Percentiles rank a stretch among this genome's conserved stretches.
These are phyloP conservation scores for Cryphonectria parasitica DNA, from an alignment of 2,329 filamentous ascomycete species.

Conservation along the genomic window DNA sequence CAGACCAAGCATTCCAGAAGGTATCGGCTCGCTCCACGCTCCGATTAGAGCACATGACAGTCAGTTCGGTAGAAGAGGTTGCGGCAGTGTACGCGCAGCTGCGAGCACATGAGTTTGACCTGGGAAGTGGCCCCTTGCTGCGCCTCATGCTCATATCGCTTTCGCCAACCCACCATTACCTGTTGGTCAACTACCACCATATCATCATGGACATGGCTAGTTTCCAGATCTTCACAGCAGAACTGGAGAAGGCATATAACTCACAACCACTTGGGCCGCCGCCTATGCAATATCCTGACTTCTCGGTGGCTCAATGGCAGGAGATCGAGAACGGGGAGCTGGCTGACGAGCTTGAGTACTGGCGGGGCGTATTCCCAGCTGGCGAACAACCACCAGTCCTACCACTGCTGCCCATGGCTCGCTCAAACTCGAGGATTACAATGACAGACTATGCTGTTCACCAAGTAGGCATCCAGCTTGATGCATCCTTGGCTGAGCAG, in stretches of 20 bases:
- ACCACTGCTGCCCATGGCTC: background rate
- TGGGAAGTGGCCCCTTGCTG: constrained; percentile 42
- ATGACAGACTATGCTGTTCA: background rate
- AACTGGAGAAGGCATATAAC: constrained; percentile 19
- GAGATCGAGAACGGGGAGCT: background rate
- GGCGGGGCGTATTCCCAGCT: background rate
- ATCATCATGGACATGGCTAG: constrained; percentile 21
- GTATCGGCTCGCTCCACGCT: constrained; percentile 33
- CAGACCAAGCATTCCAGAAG: constrained; percentile 31
- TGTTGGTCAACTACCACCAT: constrained; percentile 41
- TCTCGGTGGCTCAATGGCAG: background rate
- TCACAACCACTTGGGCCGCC: background rate
- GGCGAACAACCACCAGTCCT: background rate
- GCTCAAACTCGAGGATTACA: background rate
- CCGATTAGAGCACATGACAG: constrained; percentile 32
- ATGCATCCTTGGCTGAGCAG: background rate
- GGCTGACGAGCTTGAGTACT: background rate
- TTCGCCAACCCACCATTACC: constrained; percentile 39
- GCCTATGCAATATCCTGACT: constrained; percentile 17
- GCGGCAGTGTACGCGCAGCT: constrained; percentile 33
- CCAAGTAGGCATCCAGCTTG: background rate
- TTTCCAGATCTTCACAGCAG: constrained; percentile 11
- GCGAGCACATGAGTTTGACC: constrained; percentile 40
- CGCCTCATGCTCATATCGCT: constrained; percentile 42
- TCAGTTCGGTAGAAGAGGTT: constrained; percentile 33